Base-by-base conservation (phyloP, 169 alveolate genomes). In the Eimeria falciformis region DNA sequence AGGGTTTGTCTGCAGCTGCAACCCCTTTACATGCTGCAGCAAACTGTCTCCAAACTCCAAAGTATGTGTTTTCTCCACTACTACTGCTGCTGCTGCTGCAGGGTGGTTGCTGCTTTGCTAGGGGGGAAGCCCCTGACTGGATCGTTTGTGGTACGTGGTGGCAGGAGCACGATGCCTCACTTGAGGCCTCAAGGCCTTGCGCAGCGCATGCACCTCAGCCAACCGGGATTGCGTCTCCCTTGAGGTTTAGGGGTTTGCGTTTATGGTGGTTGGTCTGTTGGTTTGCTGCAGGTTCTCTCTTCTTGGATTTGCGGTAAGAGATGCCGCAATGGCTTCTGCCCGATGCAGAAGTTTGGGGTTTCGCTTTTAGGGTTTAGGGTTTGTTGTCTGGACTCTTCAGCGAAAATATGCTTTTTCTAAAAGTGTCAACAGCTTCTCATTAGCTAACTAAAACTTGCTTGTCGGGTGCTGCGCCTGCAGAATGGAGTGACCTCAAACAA, bases 51-150 rank as follows among this genome's bases (percentile, higher is more conserved):
- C 21, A 7, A 50, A 9, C 58, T 50, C 58, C 7, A 50, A 14
- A 14, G 21, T 50, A 9, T 50, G 7, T 50, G 14, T 50, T 50
- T 50, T 5, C 47, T 27, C n/a, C n/a, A n/a, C n/a, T n/a, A 45
- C 82, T 71, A 55, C 55, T 71, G 55, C 50, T 71, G 82, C 82
- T 71, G 82, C 55, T 71, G 50, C 17, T 40, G 21, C 82, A 71
- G 82, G 82, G 82, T 71, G 50, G 55, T 71, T 12, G 82, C 82
- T 12, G 82, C 82, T 3, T 71, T 71, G 27, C 82, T 71, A 12
- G 82, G 82, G 27, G 82, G 82, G 47, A 71, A 71, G 82, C 82
- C 82, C 11, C 55, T 71, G 56, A 71, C 82, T 14, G 82, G 82
- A 11, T 71, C 82, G 18, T 71, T 71, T 71, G 82, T 71, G 55